Base-by-base conservation (phyloP, 2,329 filamentous ascomycete species). In the Clonostachys solani region DNA sequence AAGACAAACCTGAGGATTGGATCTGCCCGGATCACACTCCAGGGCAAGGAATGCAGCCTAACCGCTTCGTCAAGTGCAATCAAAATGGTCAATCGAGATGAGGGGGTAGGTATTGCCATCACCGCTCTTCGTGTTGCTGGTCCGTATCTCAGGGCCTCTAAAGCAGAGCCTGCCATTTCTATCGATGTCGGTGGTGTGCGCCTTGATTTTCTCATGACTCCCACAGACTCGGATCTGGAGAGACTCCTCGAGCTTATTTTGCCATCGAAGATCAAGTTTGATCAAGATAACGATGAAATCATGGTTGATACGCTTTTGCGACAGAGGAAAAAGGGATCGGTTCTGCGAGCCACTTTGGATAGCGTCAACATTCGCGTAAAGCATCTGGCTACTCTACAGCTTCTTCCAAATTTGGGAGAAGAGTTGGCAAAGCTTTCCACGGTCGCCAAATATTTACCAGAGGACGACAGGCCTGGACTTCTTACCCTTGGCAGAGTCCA, bases 381-480 rank as follows among this genome's bases (percentile, higher is more conserved):
- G 8, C 81, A 84, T 50, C 66, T 89, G 37, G 72, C 80, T 12
- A 81, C 86, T 53, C 69, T 96, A 15, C 73, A 80, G 10, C 79
- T 81, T 40, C 72, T 99, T 13, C 80, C 85, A 8, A 77, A 78
- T 12, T 76, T 99, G 9, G 85, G 80, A 1, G 84, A 88, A 52
- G 94, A 99, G 58, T 64, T 97, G 43, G 78, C 86, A 6, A 89
- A 87, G 54, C 73, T 99, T 6, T 89, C 91, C 1, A 92, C 84
- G 1, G 90, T 99, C 23, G 81, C 92, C 7, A 97, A 96, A 61
- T 97, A 97, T 62, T 75, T 99, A 3, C 92, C 94, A 0, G 92
- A 99, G 56, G 94, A 99, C 64, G 92, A 99, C 57, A 81, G 92
- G 2, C 94, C 94, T 3, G 94, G 94, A 0, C 73, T 97, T 17